These are phyloP conservation scores for Calonectria pteridis DNA, from an alignment of 2,329 filamentous ascomycete genomes.

Conservation along the genomic window DNA sequence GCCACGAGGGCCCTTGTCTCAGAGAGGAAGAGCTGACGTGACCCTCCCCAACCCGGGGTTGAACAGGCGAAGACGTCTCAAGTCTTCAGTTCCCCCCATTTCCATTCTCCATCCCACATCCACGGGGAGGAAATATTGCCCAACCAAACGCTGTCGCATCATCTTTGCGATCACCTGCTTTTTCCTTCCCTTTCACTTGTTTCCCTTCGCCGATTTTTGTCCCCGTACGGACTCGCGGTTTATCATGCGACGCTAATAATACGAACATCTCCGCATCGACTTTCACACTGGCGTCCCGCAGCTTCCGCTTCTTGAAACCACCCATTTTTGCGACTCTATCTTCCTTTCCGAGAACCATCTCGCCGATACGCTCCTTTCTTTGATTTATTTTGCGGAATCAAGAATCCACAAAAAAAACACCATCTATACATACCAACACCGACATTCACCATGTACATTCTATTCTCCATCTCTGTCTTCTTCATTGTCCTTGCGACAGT, in stretches of 20 bases:
- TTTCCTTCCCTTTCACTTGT: background rate
- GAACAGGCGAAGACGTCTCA: background rate
- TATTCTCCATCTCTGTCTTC: slow-evolving; percentile 82
- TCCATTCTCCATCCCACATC: slow-evolving; percentile 14
- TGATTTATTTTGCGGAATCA: background rate
- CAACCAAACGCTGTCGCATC: background rate
- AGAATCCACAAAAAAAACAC: background rate
- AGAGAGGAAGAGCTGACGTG: slow-evolving; percentile 3
- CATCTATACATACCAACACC: background rate
- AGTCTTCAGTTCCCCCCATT: background rate
- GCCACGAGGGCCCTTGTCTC: slow-evolving; percentile 26
- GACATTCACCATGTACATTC: slow-evolving; percentile 79
- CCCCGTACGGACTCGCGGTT: background rate
- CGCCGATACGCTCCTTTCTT: background rate
- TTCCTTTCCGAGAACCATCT: background rate
- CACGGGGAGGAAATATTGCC: slow-evolving; percentile 2
- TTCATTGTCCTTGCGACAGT: slow-evolving; percentile 78
- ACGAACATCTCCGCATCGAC: slow-evolving; percentile 7
- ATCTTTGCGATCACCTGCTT: background rate
- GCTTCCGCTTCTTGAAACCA: slow-evolving; percentile 21
- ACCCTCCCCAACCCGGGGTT: background rate
- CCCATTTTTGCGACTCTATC: background rate
- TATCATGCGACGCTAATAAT: background rate
- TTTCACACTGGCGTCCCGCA: slow-evolving; percentile 9
- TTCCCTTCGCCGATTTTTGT: background rate